Evolutionary conservation across 2,329 filamentous ascomycete species (phyloP).

Genomic region (Exophiala sideris): DNA sequence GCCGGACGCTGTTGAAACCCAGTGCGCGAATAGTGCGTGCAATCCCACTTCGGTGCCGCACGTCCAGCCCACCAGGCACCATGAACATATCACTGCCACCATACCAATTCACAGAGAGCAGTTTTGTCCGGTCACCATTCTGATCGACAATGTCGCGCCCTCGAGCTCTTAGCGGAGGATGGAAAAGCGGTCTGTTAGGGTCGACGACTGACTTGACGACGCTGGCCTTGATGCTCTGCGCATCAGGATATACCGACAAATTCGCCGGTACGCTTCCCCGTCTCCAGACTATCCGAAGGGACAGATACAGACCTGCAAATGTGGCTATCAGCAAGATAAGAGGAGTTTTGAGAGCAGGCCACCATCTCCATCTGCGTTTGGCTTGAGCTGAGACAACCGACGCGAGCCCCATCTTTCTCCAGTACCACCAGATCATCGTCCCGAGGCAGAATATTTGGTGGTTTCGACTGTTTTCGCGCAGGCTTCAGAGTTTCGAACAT

Average conservation of each 20-base stretch:
- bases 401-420: neutral
- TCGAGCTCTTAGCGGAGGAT: conserved; percentile 56
- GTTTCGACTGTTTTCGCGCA: neutral
- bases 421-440: conserved; percentile 5
- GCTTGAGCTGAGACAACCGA: too few species aligned
- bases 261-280: conserved; percentile 6
- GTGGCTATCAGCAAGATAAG: conserved; percentile 2
- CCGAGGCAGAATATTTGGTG: neutral
- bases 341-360: neutral
- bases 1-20: conserved; percentile 67
- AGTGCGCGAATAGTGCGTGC: conserved; percentile 57
- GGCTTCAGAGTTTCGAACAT: conserved; percentile 1
- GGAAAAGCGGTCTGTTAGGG: conserved; percentile 35
- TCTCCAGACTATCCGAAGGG: conserved; percentile 7
- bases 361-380: too few species aligned
- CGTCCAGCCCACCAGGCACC: conserved; percentile 61
- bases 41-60: conserved; percentile 60
- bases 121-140: conserved; percentile 56
- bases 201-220: conserved; percentile 1
- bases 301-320: conserved; percentile 8
- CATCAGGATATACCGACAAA: conserved; percentile 9
- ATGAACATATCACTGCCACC: conserved; percentile 66
- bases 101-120: conserved; percentile 68
- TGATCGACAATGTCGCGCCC: conserved; percentile 62
- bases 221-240: conserved; percentile 2